Percentiles rank a stretch among this genome's conserved stretches.
These are phyloP conservation scores for Curvularia sp. DNA, from an alignment of 2,329 filamentous ascomycete genomes.

Conservation along the genomic window DNA sequence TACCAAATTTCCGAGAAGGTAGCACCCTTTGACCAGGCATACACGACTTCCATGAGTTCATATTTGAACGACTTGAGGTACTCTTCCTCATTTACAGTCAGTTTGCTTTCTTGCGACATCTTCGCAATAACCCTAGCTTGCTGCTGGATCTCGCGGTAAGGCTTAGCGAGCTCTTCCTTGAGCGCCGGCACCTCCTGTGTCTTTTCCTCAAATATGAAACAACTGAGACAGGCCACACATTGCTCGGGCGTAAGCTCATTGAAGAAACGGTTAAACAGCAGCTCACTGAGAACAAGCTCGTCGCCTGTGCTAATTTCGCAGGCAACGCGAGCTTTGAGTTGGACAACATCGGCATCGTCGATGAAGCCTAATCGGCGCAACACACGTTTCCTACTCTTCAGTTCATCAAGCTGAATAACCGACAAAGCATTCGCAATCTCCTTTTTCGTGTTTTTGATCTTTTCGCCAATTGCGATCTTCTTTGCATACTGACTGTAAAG, in stretches of 20 bases:
- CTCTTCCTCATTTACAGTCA: conserved; percentile 92
- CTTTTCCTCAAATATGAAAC: conserved; percentile 98
- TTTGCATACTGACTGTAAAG: conserved; percentile 86
- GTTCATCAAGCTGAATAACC: conserved; percentile 91
- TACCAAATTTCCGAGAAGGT: conserved; percentile 95
- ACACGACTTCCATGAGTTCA: conserved; percentile 96
- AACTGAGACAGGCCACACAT: conserved; percentile 83
- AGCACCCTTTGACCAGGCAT: conserved; percentile 87
- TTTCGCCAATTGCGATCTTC: conserved; percentile 76
- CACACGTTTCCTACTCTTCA: conserved; percentile 95
- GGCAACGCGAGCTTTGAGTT: conserved; percentile 95
- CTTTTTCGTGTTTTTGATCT: conserved; percentile 89
- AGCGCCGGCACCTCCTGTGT: conserved; percentile 74
- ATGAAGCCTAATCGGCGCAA: conserved; percentile 93
- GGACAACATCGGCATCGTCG: conserved; percentile 92
- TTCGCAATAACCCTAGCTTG: conserved; percentile 91
- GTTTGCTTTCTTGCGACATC: conserved; percentile 92
- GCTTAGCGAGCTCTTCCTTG: conserved; percentile 84
- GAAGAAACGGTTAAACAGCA: conserved; percentile 97
- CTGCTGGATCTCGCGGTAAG: conserved; percentile 82
- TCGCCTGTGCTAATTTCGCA: conserved; percentile 98
- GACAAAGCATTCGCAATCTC: conserved; percentile 83
- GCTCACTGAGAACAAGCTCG: conserved; percentile 88
- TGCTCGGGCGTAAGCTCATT: conserved; percentile 91
- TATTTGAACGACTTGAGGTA: conserved; percentile 90